Percentiles rank a stretch among this genome's conserved stretches.
phyloP scores from a whole-genome alignment of 2,329 filamentous ascomycete species.

The Beauveria pseudobassiana region DNA sequence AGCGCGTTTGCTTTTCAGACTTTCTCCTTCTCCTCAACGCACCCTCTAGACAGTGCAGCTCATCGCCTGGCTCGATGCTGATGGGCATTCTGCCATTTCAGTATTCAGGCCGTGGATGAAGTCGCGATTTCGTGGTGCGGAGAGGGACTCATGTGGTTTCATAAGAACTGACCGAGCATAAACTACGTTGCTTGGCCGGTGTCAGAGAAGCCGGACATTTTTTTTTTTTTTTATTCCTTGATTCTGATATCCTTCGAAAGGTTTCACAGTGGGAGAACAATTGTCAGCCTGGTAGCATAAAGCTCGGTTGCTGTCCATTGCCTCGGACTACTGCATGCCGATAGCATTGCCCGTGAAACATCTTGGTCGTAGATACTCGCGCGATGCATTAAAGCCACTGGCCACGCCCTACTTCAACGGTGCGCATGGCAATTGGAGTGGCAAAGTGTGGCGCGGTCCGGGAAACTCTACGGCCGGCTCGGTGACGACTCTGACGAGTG shows the following conservation, averaged over 20 bases:
- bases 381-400: not conserved
- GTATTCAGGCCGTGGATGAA: conserved; percentile 53
- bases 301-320: not conserved
- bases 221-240: conserved; percentile 12
- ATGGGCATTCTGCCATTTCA: conserved; percentile 62
- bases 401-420: not conserved
- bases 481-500: not conserved
- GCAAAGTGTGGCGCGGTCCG: conserved; percentile 1
- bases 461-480: not conserved
- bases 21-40: conserved; percentile 46
- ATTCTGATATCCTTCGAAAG: not conserved
- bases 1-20: conserved; percentile 13
- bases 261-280: not conserved
- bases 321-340: not conserved
- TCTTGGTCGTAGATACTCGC: not conserved
- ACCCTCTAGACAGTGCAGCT: conserved; percentile 82
- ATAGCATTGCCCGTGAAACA: too few relatives aligned
- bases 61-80: conserved; percentile 53
- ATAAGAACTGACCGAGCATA: conserved; percentile 52
- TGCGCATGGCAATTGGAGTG: not conserved
- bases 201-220: conserved; percentile 35
- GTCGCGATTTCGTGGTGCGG: conserved; percentile 52
- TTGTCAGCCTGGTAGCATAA: too few relatives aligned
- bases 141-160: conserved; percentile 40
- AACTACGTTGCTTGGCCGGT: conserved; percentile 29